Evolutionary conservation across 2,329 filamentous ascomycete genomes (phyloP).

Genomic region (Aureobasidium sp.): DNA sequence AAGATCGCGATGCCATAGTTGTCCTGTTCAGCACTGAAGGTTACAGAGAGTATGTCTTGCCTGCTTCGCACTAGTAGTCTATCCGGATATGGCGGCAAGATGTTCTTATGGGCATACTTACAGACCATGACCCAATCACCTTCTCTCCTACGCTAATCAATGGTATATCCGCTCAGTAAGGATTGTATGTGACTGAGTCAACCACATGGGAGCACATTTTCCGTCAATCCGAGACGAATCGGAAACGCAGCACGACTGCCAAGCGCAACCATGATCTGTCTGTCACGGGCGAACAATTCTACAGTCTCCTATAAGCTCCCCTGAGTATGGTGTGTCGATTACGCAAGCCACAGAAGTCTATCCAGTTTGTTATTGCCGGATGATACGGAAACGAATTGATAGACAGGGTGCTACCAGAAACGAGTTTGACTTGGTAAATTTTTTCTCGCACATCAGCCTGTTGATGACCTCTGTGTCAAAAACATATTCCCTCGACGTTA

Average conservation of each 20-base stretch:
- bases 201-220: too few relatives aligned
- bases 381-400: neutral
- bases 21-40: slow-evolving; percentile 64
- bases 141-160: neutral
- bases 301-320: neutral
- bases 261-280: neutral
- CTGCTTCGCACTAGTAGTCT: neutral
- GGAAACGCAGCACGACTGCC: too few relatives aligned
- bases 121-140: neutral
- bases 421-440: neutral
- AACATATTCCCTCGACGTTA: neutral
- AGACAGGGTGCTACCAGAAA: neutral
- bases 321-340: neutral
- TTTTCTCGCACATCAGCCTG: neutral
- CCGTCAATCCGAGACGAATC: too few relatives aligned
- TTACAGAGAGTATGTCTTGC: slow-evolving; percentile 42
- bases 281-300: neutral
- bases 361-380: neutral
- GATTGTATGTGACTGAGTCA: neutral
- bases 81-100: neutral
- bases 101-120: neutral
- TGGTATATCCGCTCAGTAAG: too few relatives aligned
- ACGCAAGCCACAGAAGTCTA: neutral
- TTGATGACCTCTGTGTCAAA: neutral
- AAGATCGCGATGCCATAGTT: slow-evolving; percentile 41